Base-by-base conservation (phyloP, 495 filamentous ascomycete species). In the Filosporella fistucella region DNA sequence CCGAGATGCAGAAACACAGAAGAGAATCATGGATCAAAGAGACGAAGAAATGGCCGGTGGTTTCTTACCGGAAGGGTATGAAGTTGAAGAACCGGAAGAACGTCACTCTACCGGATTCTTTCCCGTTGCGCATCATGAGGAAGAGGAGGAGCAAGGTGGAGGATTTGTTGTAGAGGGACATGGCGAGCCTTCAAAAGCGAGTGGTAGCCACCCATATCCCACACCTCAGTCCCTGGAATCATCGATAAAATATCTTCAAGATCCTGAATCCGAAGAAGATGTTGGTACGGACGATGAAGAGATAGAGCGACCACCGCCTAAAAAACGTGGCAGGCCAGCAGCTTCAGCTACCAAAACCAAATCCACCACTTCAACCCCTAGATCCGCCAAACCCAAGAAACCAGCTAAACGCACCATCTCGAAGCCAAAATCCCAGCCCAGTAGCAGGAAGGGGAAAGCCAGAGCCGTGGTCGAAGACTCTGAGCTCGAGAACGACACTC, bases 1-100 rank as follows among this genome's bases (percentile, higher is more conserved):
- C 20, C 42, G 12, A 24, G 41, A 48, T n/a, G 58, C 55, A 14
- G 58, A 55, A 18, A 56, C 46, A 5, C 33, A 58, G 13, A 33
- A 36, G 16, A 42, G 30, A 35, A 39, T 40, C 2, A 55, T 57
- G 58, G 47, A 45, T 32, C 43, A 57, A 23, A 54, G 39, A 35
- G 58, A 70, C n/a, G 68, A 75, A 22, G 70, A 75, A 16, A 68
- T 71, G 61, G 76, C 61, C 4, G 79, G 80, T 3, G 77, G 75
- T 0, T 83, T 83, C 48, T 47, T 82, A 8, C 71, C 64, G 1
- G 72, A 78, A 49, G 77, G 73, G 23, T 45, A 55, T 23, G 52
- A 59, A 33, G 60, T 52, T 21, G 62, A 59, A 34, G 49, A 54
- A 24, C 24, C 33, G n/a, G 40, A 41, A 52, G 42, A 40, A 2